A percentile compares a stretch with the other conserved stretches of the same genome.
These are phyloP conservation scores for Stenocarpella maydis DNA, from an alignment of 2,329 filamentous ascomycete species.

Conservation along the genomic window DNA sequence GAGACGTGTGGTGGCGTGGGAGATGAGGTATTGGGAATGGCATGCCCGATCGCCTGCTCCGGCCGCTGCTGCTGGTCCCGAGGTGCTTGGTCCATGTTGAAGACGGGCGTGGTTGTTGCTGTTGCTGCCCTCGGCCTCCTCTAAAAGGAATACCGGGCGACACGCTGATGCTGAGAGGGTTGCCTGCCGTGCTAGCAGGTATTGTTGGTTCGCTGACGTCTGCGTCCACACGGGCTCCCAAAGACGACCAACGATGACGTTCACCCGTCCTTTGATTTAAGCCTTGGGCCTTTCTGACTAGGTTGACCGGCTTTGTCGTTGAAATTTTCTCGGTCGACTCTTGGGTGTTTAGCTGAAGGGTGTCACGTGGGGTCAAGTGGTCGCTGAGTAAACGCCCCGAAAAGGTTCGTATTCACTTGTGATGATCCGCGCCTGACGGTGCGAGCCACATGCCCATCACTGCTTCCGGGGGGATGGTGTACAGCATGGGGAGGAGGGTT, in stretches of 20 bases:
- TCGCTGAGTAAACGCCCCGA: not conserved
- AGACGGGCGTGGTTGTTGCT: not conserved
- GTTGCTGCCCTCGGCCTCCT: not conserved
- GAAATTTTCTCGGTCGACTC: not conserved
- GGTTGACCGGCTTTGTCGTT: not conserved
- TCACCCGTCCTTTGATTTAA: not conserved
- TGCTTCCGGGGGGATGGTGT: not conserved
- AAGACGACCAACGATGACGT: not conserved
- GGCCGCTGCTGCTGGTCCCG: not conserved
- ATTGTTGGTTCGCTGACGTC: not conserved
- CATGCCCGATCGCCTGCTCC: not conserved
- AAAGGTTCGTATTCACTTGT: not conserved
- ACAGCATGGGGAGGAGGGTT: not conserved
- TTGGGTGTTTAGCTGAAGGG: constrained; percentile 25
- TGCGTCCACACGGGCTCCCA: not conserved
- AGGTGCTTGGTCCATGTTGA: constrained; percentile 1
- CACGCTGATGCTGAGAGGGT: not conserved
- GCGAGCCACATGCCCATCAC: not conserved
- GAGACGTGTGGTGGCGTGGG: not conserved
- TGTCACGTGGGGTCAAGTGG: constrained; percentile 26
- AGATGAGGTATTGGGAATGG: not conserved
- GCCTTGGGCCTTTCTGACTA: not conserved
- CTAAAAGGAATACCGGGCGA: not conserved
- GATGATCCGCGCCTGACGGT: not conserved
- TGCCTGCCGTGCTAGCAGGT: too few relatives aligned